Base-by-base conservation (phyloP, 192 early-diverging fungal genomes). In the Backusella tuberculispora region DNA sequence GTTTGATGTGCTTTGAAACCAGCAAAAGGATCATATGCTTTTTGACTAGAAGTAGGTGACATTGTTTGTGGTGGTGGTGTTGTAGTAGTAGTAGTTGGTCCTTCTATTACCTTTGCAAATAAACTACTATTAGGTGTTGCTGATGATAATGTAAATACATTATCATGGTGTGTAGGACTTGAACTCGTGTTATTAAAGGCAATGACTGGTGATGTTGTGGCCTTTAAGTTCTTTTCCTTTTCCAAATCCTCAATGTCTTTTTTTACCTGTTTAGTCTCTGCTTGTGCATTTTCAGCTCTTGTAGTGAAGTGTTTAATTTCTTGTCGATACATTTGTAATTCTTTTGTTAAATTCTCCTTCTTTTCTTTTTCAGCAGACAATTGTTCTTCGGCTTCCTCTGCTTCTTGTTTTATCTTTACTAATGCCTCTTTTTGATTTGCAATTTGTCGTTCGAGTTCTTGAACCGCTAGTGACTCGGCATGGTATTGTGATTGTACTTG, bases 401-500 rank as follows among this genome's bases (percentile, higher is more conserved):
- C 75, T 21, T 94, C 89, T 45, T 78, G 69, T 44, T 80, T 83
- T 68, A 83, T 66, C 66, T 84, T 80, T 15, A 83, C 75, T 72
- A 87, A 71, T 14, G 77, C 43, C 72, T 83, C 38, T 78, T 87
- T 74, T 72, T 90, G 79, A 12, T 71, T 60, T 0, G 50, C 71
- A 24, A 92, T 77, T 13, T 74, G 75, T 12, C 48, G 76, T 76
- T 91, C 79, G 5, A 88, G 78, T 47, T 91, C 91, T 21, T 76
- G 75, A 8, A 89, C 78, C 34, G 87, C 78, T 48, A 81, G 85
- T 53, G 73, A 37, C 66, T 93, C 91, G 5, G 83, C 76, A 38
- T 93, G 88, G 68, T 88, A 87, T 29, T 87, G 74, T 6, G 90
- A 88, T 29, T 84, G 83, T 10, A 85, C 71, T 60, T 86, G 83